Conservation (phyloP, 192 early-diverging fungal genomes). For the Gryganskiella cystojenkinii region DNA sequence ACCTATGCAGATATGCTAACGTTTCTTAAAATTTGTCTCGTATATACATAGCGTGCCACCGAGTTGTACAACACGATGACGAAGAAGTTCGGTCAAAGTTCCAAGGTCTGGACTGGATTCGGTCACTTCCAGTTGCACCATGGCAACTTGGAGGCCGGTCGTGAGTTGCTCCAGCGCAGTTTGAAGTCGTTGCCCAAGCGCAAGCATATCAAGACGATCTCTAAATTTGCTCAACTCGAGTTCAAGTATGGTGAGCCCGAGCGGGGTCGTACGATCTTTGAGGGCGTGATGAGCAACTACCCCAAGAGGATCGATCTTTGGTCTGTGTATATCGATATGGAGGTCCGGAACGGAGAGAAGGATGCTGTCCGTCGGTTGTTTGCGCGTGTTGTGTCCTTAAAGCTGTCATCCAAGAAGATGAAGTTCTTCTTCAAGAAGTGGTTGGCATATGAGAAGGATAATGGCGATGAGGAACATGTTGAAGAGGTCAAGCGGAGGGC, state of each 20-base stretch:
- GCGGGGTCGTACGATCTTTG: constrained; percentile 97
- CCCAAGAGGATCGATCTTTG: constrained; percentile 96
- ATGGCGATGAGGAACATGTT: constrained; percentile 80
- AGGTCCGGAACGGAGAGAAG: constrained; percentile 80
- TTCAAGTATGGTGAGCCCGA: constrained; percentile 98
- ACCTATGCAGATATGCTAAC: neutral
- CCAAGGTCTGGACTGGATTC: constrained; percentile 92
- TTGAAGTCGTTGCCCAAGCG: constrained; percentile 91
- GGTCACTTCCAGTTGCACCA: constrained; percentile 85
- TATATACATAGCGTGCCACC: constrained; percentile 74
- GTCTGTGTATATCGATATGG: constrained; percentile 98
- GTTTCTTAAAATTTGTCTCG: too few species aligned
- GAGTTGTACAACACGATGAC: constrained; percentile 77
- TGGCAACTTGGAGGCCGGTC: constrained; percentile 78
- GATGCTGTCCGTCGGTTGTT: constrained; percentile 81
- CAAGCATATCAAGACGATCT: constrained; percentile 95
- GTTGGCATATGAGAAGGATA: constrained; percentile 93
- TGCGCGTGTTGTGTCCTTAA: constrained; percentile 89
- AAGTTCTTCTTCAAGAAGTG: constrained; percentile 99
- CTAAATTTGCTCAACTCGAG: constrained; percentile 97
- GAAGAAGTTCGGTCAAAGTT: constrained; percentile 88
- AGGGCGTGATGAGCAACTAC: constrained; percentile 92
- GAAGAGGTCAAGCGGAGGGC: constrained; percentile 92
- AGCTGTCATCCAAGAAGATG: constrained; percentile 97
- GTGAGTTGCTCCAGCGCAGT: constrained; percentile 81